Percentiles rank a stretch among this genome's conserved stretches.
phyloP scores from a whole-genome alignment of 495 filamentous ascomycete species.

The Ramalina intermedia region DNA sequence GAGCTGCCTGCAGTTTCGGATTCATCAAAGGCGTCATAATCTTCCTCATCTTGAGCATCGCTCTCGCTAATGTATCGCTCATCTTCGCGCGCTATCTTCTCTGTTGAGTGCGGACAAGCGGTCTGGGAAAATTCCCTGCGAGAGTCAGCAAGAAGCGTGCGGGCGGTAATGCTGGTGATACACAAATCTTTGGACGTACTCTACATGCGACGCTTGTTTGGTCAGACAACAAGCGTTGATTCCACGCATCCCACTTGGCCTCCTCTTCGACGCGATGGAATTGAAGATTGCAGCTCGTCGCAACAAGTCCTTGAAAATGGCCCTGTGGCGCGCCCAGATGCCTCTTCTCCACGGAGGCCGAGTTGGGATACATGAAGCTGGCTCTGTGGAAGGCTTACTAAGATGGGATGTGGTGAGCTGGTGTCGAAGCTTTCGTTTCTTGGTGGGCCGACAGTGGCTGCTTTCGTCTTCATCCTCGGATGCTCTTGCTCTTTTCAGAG shows the following conservation, averaged over 20 bases:
- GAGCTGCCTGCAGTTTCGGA: constrained; percentile 23
- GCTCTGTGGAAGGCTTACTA: constrained; percentile 50
- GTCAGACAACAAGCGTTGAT: background rate
- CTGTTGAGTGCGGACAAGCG: background rate
- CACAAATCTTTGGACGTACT: background rate
- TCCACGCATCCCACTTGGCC: constrained; percentile 4
- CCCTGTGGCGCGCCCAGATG: constrained; percentile 33
- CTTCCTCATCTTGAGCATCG: constrained; percentile 1
- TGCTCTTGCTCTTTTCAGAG: constrained; percentile 39
- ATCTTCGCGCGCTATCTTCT: background rate
- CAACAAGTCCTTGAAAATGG: constrained; percentile 26
- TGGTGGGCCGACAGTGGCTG: constrained; percentile 34
- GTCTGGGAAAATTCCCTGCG: background rate
- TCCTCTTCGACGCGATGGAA: constrained; percentile 26
- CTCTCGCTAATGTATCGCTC: background rate
- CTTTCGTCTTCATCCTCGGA: constrained; percentile 43
- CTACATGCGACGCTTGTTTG: background rate
- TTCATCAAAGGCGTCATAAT: constrained; percentile 33
- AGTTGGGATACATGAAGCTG: constrained; percentile 53
- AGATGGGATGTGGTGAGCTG: constrained; percentile 54
- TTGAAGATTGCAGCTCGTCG: constrained; percentile 44
- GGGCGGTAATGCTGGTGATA: background rate
- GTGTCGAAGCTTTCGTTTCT: constrained; percentile 52
- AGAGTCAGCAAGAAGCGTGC: background rate
- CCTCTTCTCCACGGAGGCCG: constrained; percentile 41